Conservation (phyloP, 176 grass and related monocot species). For the Avena atlantica region DNA sequence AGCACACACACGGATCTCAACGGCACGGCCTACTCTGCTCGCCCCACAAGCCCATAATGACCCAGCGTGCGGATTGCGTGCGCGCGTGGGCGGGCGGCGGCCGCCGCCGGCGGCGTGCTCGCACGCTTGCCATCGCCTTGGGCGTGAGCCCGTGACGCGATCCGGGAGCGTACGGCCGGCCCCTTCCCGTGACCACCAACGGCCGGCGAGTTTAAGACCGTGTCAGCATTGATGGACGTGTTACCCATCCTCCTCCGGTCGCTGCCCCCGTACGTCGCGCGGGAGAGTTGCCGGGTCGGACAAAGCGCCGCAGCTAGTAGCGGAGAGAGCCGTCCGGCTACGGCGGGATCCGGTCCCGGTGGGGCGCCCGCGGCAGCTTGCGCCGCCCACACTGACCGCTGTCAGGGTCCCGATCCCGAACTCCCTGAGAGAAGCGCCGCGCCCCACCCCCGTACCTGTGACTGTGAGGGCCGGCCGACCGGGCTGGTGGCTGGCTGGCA, state of each 20-base stretch:
- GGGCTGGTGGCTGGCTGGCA: constrained; percentile 12
- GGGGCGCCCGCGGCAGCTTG: constrained; percentile 21
- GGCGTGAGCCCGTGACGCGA: too few relatives aligned
- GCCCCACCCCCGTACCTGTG: neutral
- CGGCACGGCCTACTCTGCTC: too few relatives aligned
- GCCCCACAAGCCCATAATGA: too few relatives aligned
- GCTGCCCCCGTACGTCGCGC: too few relatives aligned
- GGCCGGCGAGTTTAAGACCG: neutral
- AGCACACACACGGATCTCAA: too few relatives aligned
- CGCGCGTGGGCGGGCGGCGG: too few relatives aligned
- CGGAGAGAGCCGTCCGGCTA: neutral
- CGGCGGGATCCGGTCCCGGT: constrained; percentile 20
- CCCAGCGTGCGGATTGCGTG: too few relatives aligned
- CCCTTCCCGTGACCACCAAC: too few relatives aligned
- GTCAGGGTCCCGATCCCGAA: constrained; percentile 47
- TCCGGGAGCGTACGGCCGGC: too few relatives aligned
- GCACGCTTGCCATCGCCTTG: too few relatives aligned
- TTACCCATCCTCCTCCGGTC: neutral
- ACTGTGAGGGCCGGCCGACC: neutral
- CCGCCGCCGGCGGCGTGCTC: too few relatives aligned
- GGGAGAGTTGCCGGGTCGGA: neutral
- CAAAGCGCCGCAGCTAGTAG: constrained; percentile 7
- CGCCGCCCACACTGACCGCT: constrained; percentile 47
- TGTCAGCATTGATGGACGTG: constrained; percentile 48
- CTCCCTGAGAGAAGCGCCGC: constrained; percentile 37